Base-by-base conservation (phyloP, 345 rosid genomes). In the Ceriops zippeliana region DNA sequence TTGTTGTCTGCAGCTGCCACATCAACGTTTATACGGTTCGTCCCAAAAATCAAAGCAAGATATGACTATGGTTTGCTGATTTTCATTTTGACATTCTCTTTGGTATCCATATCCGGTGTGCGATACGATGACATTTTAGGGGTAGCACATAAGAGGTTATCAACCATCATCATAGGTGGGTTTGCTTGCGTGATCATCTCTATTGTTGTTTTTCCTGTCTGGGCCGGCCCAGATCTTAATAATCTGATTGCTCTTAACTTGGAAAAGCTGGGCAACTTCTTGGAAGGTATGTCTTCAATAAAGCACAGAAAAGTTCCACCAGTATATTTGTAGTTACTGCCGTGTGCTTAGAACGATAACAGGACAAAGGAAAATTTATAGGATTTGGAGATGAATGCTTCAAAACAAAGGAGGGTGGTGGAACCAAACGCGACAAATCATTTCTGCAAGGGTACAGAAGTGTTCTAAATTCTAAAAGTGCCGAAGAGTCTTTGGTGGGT, bases 31-130 rank as follows among this genome's bases (percentile, higher is more conserved):
- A 24, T 86, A 61, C 74, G 97, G 49, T 93, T 90, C 79, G 82
- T 90, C 21, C 98, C 98, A 4, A 62, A 68, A 30, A 73, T 93
- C 65, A 93, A 90, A 81, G 88, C 90, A 16, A 87, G 96, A 83
- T 93, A 90, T 35, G 96, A 93, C 28, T 21, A 54, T 26, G 59
- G 30, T 54, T 15, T 90, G 46, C 42, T 83, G 70, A 86, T 89
- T 61, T 93, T 93, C 78, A 87, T 90, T 38, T 72, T 90, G 71
- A 93, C 97, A 11, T 90, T 89, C 76, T 79, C 87, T 9, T 67
- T 90, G 76, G 76, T 93, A 69, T 86, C 95, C 11, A 83, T 93
- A 5, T 90, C 92, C 10, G 92, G 93, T 21, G 88, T 80, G 57
- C 75, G 88, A 60, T 83, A 84, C 0, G 84, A 83, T 2, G 78